Conservation (phyloP, 768 basidiomycete species). For the Pleurotus salmoneostramineus region DNA sequence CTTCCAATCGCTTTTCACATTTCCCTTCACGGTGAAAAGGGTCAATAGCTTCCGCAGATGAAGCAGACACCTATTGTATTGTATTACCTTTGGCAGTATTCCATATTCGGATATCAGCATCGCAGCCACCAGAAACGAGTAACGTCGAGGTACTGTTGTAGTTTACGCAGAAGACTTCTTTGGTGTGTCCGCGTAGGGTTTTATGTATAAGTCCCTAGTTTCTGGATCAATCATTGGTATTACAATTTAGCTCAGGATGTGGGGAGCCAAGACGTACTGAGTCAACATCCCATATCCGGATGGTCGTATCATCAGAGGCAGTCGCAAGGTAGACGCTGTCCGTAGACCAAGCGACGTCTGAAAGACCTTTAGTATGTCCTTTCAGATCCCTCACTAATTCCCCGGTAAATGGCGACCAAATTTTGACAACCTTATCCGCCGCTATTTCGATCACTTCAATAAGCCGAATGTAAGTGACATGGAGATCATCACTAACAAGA, state of each 20-base stretch:
- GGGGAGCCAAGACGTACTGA: slow-evolving; percentile 42
- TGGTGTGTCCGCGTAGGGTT: slow-evolving; percentile 76
- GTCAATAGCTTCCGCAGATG: slow-evolving; percentile 6
- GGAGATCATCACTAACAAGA: slow-evolving; percentile 54
- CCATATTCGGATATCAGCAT: slow-evolving; percentile 93
- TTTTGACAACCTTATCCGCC: slow-evolving; percentile 74
- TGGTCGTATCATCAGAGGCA: slow-evolving; percentile 88
- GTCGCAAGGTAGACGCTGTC: slow-evolving; percentile 83
- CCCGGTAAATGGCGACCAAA: slow-evolving; percentile 81
- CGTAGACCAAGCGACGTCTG: slow-evolving; percentile 86
- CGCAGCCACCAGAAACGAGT: slow-evolving; percentile 89
- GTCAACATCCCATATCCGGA: slow-evolving; percentile 88
- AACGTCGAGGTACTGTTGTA: slow-evolving; percentile 87
- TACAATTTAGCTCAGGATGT: not conserved
- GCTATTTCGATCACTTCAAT: slow-evolving; percentile 32
- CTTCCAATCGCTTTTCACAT: slow-evolving; percentile 82
- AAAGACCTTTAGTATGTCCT: slow-evolving; percentile 80
- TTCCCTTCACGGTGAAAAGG: slow-evolving; percentile 46
- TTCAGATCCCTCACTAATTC: slow-evolving; percentile 69
- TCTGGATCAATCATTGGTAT: slow-evolving; percentile 8
- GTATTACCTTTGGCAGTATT: slow-evolving; percentile 72
- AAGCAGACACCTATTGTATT: slow-evolving; percentile 4
- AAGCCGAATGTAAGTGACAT: slow-evolving; percentile 11
- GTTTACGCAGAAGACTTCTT: slow-evolving; percentile 89
- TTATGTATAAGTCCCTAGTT: slow-evolving; percentile 66